A percentile compares a stretch with the other conserved stretches of the same genome.
These are phyloP conservation scores for Histomonas meleagridis DNA, from an alignment of 208 protist species.

Conservation along the genomic window DNA sequence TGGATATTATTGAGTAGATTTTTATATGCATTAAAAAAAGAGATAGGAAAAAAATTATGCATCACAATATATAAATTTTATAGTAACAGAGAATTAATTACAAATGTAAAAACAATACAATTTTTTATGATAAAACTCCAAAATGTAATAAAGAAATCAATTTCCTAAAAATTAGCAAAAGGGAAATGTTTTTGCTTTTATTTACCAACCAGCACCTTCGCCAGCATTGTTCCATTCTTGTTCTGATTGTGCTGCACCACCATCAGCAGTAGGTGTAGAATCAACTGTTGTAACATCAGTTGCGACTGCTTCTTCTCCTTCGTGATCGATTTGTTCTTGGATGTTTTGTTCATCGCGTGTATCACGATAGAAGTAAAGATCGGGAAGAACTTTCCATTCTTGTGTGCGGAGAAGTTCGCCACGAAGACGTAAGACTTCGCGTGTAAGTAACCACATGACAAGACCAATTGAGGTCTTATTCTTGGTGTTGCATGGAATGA, in stretches of 20 bases:
- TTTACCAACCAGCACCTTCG: too few species aligned
- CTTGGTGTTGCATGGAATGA: constrained; percentile 57
- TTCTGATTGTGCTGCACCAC: not conserved
- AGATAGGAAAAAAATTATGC: too few species aligned
- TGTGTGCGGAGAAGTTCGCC: constrained; percentile 70
- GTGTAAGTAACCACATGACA: constrained; percentile 93
- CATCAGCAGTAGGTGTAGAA: not conserved
- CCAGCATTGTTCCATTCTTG: not conserved
- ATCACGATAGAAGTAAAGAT: constrained; percentile 97
- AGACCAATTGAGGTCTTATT: constrained; percentile 80
- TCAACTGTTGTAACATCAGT: not conserved
- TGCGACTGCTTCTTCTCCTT: not conserved
- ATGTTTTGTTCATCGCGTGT: not conserved
- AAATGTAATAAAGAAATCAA: too few species aligned
- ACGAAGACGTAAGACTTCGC: constrained; percentile 88
- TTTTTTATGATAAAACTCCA: too few species aligned
- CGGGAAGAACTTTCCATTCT: constrained; percentile 90
- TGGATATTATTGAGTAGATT: too few species aligned
- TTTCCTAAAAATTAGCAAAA: too few species aligned
- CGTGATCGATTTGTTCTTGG: not conserved
- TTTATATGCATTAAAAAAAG: too few species aligned
- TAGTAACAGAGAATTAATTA: too few species aligned
- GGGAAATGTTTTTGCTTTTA: too few species aligned
- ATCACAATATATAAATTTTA: too few species aligned
- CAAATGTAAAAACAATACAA: too few species aligned